These are phyloP conservation scores for Cyberlindnera mycetangii DNA, from an alignment of 805 yeast species.

Conservation along the genomic window DNA sequence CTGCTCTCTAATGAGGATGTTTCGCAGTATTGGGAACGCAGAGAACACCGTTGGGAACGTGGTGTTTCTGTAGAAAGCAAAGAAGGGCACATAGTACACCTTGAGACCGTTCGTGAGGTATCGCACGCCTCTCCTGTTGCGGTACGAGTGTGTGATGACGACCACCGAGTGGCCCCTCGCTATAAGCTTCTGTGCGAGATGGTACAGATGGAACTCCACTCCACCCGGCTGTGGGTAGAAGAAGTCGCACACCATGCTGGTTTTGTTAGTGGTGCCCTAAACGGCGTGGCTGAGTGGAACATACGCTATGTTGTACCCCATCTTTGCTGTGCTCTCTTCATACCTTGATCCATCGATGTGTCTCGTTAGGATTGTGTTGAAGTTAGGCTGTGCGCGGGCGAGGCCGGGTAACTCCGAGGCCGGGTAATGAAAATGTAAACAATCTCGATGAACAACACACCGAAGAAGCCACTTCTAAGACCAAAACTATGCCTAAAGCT, in stretches of 20 bases:
- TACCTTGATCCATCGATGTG: no score
- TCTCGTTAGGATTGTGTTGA: no score
- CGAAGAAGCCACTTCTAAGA: no score
- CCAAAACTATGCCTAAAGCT: background rate
- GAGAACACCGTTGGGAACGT: slow-evolving; percentile 89
- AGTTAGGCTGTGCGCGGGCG: background rate
- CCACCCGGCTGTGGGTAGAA: slow-evolving; percentile 99
- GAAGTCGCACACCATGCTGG: slow-evolving; percentile 87
- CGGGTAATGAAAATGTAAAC: no score
- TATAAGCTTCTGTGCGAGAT: slow-evolving; percentile 78
- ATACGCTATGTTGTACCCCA: slow-evolving; percentile 32
- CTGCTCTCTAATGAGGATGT: slow-evolving; percentile 79
- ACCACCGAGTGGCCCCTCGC: slow-evolving; percentile 82
- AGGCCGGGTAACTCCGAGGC: background rate
- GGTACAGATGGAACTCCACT: slow-evolving; percentile 92
- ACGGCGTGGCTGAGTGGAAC: slow-evolving; percentile 3
- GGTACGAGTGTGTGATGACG: slow-evolving; percentile 86
- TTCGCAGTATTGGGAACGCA: slow-evolving; percentile 79
- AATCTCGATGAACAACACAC: background rate
- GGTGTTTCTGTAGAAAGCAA: slow-evolving; percentile 76
- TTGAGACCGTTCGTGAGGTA: slow-evolving; percentile 85
- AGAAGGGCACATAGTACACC: slow-evolving; percentile 85
- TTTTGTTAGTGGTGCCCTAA: background rate
- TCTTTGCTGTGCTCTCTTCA: slow-evolving; percentile 2
- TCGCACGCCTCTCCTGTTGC: slow-evolving; percentile 77